phyloP scores from a whole-genome alignment of 208 protist genomes.

The Wallacemonas sp. region DNA sequence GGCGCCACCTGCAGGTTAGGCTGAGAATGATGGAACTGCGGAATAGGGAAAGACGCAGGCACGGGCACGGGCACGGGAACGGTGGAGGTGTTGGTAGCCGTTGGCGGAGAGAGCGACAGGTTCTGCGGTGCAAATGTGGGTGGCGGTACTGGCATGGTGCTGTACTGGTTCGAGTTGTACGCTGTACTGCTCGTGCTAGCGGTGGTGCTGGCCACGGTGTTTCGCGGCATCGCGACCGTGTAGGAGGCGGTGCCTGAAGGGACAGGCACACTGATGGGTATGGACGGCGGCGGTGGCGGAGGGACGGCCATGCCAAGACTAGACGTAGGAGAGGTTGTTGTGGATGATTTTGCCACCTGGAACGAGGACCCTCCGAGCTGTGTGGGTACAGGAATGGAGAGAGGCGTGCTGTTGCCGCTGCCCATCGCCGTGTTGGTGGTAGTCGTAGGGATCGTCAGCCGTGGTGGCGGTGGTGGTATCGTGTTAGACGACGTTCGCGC shows the following conservation, averaged over 20 bases:
- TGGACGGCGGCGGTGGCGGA: constrained; percentile 8
- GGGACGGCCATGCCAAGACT: not conserved
- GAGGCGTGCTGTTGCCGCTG: constrained; percentile 23
- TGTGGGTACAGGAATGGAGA: constrained; percentile 43
- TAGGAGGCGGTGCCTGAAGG: constrained; percentile 26
- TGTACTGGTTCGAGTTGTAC: no score
- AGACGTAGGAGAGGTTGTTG: not conserved
- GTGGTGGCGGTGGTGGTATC: constrained; percentile 1
- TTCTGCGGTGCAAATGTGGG: not conserved
- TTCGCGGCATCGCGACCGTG: constrained; percentile 13
- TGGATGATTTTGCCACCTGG: constrained; percentile 9
- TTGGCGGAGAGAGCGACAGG: not conserved
- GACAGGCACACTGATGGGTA: constrained; percentile 26
- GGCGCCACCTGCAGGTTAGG: not conserved
- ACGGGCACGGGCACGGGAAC: constrained; percentile 25
- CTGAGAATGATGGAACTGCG: constrained; percentile 7
- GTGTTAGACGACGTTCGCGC: not conserved
- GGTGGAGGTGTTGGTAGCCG: constrained; percentile 12
- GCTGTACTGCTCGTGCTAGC: not conserved
- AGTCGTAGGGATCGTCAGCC: constrained; percentile 16
- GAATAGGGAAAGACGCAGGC: constrained; percentile 6
- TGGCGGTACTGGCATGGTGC: constrained; percentile 8
- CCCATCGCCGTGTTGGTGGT: not conserved
- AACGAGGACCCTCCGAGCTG: constrained; percentile 9
- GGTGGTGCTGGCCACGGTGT: not conserved